A percentile compares a stretch with the other conserved stretches of the same genome.
Evolutionary conservation across 352 stramenopile genomes (phyloP).

Genomic region (Phytophthora pini): DNA sequence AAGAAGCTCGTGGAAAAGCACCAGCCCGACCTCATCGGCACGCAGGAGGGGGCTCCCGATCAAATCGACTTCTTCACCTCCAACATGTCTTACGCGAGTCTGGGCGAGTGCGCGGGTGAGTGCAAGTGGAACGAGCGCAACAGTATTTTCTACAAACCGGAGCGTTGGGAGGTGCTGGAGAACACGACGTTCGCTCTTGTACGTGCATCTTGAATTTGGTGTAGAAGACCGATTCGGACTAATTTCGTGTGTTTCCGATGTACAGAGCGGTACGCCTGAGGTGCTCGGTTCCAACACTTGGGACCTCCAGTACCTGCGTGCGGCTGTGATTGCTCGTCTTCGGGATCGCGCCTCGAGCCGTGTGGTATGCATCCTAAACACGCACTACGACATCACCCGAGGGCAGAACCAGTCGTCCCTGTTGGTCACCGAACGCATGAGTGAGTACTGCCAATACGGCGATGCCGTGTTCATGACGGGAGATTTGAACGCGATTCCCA

Average conservation of each 20-base stretch:
- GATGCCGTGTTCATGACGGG: conserved; percentile 68
- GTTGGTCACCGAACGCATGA: conserved; percentile 52
- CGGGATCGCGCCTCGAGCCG: conserved; percentile 21
- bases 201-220: conserved; percentile 1
- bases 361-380: conserved; percentile 71
- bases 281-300: conserved; percentile 62
- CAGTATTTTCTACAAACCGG: conserved; percentile 67
- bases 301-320: conserved; percentile 63
- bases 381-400: conserved; percentile 65
- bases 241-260: neutral
- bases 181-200: conserved; percentile 66
- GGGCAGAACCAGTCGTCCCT: conserved; percentile 59
- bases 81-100: conserved; percentile 43
- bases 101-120: conserved; percentile 62
- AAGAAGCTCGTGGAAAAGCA: conserved; percentile 49
- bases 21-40: conserved; percentile 66
- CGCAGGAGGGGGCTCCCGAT: conserved; percentile 57
- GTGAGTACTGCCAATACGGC: conserved; percentile 40
- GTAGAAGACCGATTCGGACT: neutral
- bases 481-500: conserved; percentile 58
- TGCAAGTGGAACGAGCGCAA: conserved; percentile 67
- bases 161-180: conserved; percentile 48
- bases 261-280: conserved; percentile 61
- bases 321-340: conserved; percentile 60
- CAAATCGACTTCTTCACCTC: conserved; percentile 57